Evolutionary conservation across 2,329 filamentous ascomycete genomes (phyloP), one percentile per base, ranked within the genome.

Genomic region (Aureobasidium leucospermi): DNA sequence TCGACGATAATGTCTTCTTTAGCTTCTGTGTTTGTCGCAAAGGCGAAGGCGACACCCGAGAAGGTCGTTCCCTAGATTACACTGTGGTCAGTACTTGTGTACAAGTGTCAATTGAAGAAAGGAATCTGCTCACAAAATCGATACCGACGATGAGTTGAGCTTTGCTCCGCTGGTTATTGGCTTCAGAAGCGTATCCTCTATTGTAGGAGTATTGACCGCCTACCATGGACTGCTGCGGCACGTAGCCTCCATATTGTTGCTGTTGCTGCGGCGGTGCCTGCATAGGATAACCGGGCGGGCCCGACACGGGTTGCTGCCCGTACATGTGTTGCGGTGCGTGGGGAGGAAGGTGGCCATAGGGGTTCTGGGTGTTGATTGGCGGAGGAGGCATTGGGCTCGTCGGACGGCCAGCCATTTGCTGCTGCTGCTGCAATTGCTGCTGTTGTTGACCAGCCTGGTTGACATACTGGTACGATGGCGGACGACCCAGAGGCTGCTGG

Each of bases 1-100:
- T 99, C 94, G 64, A 93, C 95, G 68, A 99, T 99, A 68, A 97
- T 97, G 74, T 97, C 93, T 76, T 97, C 94, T 74, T 96, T 95
- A 62, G 92, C 91, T 75, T 96, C 92, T 67, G 93, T 96, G 77
- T 96, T 96, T 62, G 93, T 96, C 63, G 92, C 92, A 76, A 89
- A 89, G 45, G 86, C 86, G 72, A 96, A 99, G 34, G 92, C 92
- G 64, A 97, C 93, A 72, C 94, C 94, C 3, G 94, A 97, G 74
- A 97, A 99, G 5, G 94, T 99, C 16, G 94, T 99, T 65, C 94
- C 90, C 90, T 96, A 68, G 15, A 52, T 4, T 15, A 19, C 23
- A 13, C 7, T n/a, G 64, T 61, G 39, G 59, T 42, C 38, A 59
- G 36, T 45, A 19, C 6, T 4, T 9, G 53, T 47, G 34, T 38